phyloP scores from a whole-genome alignment of 345 rosid genomes.

The Arabis alpina region DNA sequence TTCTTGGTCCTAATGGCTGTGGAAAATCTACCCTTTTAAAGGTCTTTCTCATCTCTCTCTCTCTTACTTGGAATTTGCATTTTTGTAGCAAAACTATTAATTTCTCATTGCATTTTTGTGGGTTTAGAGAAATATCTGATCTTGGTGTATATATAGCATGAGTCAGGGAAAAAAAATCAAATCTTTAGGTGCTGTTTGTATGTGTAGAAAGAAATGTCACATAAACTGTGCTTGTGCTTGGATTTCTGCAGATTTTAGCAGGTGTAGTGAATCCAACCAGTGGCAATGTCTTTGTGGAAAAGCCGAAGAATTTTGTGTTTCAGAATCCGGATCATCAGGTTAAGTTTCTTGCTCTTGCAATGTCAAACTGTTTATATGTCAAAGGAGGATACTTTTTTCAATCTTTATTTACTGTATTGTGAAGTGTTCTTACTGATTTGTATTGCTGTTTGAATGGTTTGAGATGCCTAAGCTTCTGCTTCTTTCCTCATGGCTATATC shows the following conservation, averaged over 20 bases:
- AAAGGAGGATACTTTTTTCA: conserved; percentile 3
- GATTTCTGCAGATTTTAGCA: conserved; percentile 84
- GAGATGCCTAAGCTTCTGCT: not conserved
- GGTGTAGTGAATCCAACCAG: conserved; percentile 78
- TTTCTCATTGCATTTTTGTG: not conserved
- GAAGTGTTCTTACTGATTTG: not conserved
- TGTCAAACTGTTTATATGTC: not conserved
- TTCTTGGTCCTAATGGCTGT: conserved; percentile 97
- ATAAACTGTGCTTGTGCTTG: too few species aligned
- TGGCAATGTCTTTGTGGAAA: conserved; percentile 60
- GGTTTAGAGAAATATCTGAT: conserved; percentile 10
- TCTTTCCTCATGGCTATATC: not conserved
- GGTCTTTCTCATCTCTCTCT: conserved; percentile 46
- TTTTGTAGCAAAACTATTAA: not conserved
- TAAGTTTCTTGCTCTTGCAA: conserved; percentile 22
- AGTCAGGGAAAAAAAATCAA: conserved; percentile 7
- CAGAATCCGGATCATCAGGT: conserved; percentile 98
- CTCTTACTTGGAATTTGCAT: not conserved
- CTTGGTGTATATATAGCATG: not conserved
- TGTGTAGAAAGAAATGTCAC: too few species aligned
- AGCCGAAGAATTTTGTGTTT: conserved; percentile 84
- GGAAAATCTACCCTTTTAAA: conserved; percentile 97
- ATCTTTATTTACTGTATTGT: not conserved
- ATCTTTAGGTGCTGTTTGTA: too few species aligned
- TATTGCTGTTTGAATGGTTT: conserved; percentile 4